Conservation (phyloP, 768 basidiomycete species). For the Rhizopogon vulgaris region DNA sequence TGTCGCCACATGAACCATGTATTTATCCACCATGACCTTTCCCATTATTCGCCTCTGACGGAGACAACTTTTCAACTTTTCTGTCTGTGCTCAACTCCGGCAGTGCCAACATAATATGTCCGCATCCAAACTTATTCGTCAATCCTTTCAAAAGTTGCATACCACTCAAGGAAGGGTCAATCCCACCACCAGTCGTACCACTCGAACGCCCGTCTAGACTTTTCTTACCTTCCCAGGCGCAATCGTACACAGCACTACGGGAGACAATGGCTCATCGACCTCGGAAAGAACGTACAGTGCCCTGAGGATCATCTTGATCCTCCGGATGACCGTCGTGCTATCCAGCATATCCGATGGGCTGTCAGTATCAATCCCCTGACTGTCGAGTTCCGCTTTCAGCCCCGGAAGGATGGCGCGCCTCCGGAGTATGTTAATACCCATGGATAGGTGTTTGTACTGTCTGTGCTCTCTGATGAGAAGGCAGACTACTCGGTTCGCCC, state of each 20-base stretch:
- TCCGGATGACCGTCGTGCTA: neutral
- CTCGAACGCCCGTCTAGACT: neutral
- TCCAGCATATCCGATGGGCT: neutral
- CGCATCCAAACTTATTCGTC: neutral
- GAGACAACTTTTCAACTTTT: too few species aligned
- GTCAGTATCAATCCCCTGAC: neutral
- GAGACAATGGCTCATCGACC: neutral
- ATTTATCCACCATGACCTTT: too few species aligned
- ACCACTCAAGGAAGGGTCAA: neutral
- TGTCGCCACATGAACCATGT: too few species aligned
- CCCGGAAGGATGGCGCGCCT: neutral
- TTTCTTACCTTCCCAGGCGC: neutral
- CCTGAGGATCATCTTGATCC: neutral
- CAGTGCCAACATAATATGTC: neutral
- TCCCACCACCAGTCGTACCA: neutral
- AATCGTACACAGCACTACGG: neutral
- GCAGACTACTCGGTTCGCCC: neutral
- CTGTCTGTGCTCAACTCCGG: too few species aligned
- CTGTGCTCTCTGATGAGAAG: neutral
- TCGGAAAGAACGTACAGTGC: neutral
- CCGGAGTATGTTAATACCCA: neutral
- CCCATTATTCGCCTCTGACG: too few species aligned
- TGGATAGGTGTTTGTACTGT: neutral
- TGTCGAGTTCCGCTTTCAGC: neutral
- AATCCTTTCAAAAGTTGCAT: neutral